Evolutionary conservation across 176 grass and related monocot genomes (phyloP), one percentile per base, ranked within the genome.

Genomic region (Alopecurus myosuroides): DNA sequence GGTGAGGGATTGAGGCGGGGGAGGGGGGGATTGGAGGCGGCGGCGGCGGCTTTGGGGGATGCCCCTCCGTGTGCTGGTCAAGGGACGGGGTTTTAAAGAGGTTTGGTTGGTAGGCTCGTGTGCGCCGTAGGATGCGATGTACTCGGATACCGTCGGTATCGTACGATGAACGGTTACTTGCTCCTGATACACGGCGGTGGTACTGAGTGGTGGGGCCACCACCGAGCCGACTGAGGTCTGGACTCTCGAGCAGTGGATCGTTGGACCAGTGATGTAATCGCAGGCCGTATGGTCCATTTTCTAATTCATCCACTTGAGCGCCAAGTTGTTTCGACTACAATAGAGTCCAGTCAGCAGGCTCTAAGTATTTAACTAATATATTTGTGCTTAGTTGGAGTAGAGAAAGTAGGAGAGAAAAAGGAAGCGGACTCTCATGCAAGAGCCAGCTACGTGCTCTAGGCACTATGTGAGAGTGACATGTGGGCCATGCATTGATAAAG

Each of bases 31-130:
- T 74, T 52, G 80, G 70, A 26, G 31, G 11, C 18, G 44, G 15
- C 31, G 34, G 12, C n/a, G 44, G 11, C 70, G 31, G 48, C 64
- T 44, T 13, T 74, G 18, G 9, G 71, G 71, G 50, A 36, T 66
- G 66, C 45, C 84, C 65, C 73, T 82, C 44, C 28, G 44, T 61
- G 44, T 6, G 44, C 11, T 29, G 17, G 74, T 79, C 55, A 87
- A 87, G 56, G 86, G 84, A 15, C 46, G 9, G 76, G 84, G 78
- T 87, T 90, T 90, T 87, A 68, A 90, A 68, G 56, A 9, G 29
- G n/a, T 90, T 81, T 44, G 35, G 0, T 11, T 64, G 52, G 79
- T 45, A 63, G 33, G 33, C 44, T 56, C 28, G 7, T 86, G 11
- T 2, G 25, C 9, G 65, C 79, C 84, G 79, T 86, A 22, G 63